Conservation (phyloP, 1,139 yeast genomes). For the Lodderomyces metapsilosis region DNA sequence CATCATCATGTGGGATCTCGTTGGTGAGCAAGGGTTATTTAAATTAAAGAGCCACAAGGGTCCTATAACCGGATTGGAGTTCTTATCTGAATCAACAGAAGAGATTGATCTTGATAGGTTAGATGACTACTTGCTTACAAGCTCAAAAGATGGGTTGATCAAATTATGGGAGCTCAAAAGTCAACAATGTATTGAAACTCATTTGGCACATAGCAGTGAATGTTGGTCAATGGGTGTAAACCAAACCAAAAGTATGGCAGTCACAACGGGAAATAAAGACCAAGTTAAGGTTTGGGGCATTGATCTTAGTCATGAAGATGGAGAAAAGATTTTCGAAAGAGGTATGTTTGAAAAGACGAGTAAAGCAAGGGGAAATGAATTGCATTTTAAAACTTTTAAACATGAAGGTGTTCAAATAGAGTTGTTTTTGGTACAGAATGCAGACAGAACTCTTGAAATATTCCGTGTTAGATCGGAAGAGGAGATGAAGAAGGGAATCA, state of each 20-base stretch:
- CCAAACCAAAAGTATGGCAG: constrained; percentile 36
- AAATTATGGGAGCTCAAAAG: constrained; percentile 91
- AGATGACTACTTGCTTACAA: constrained; percentile 72
- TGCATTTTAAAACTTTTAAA: constrained; percentile 47
- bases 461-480: constrained; percentile 76
- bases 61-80: constrained; percentile 71
- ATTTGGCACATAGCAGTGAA: constrained; percentile 89
- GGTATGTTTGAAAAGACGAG: constrained; percentile 80
- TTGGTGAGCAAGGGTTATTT: constrained; percentile 85
- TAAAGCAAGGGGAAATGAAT: constrained; percentile 66
- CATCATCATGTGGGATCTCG: constrained; percentile 91
- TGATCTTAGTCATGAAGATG: constrained; percentile 53
- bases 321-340: constrained; percentile 51
- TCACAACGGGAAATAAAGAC: constrained; percentile 79
- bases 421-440: constrained; percentile 68
- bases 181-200: constrained; percentile 92
- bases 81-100: constrained; percentile 38
- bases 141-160: constrained; percentile 85
- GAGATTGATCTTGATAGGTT: constrained; percentile 44
- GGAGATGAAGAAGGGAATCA: constrained; percentile 76
- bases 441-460: constrained; percentile 79
- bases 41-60: constrained; percentile 88
- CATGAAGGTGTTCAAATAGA: constrained; percentile 24
- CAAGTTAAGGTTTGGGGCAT: constrained; percentile 83
- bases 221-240: constrained; percentile 78